Percentiles rank a stretch among this genome's conserved stretches.
These are phyloP conservation scores for Yamadazyma tumulicola DNA, from an alignment of 805 yeast species.

Conservation along the genomic window DNA sequence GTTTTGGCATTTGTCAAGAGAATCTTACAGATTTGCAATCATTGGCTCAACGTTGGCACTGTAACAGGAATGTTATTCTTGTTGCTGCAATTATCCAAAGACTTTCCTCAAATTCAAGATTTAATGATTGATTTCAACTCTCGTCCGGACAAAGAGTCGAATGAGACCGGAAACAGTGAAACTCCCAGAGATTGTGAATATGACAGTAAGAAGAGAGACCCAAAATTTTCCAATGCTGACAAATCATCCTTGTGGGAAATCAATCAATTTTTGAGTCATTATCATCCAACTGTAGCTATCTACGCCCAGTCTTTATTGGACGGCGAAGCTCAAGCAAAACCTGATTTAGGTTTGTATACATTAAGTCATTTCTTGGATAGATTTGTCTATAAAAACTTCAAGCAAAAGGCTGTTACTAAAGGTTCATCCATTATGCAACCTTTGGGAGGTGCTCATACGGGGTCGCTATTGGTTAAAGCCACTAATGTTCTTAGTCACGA, in stretches of 20 bases:
- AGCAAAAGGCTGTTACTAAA: constrained; percentile 65
- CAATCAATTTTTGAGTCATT: constrained; percentile 68
- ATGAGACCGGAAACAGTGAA: constrained; percentile 20
- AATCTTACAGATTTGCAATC: constrained; percentile 76
- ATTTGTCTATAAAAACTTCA: constrained; percentile 91
- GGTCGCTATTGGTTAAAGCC: constrained; percentile 64
- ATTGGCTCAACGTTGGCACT: constrained; percentile 87
- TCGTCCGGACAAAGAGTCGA: constrained; percentile 39
- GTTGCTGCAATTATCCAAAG: constrained; percentile 62
- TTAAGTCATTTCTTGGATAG: constrained; percentile 89
- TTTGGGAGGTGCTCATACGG: constrained; percentile 78
- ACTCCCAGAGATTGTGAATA: constrained; percentile 37
- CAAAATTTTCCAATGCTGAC: constrained; percentile 84
- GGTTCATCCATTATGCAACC: constrained; percentile 98
- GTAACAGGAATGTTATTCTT: constrained; percentile 78
- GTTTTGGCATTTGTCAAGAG: constrained; percentile 89
- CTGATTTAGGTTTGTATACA: constrained; percentile 87
- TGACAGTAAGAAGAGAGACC: constrained; percentile 89
- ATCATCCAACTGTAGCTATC: constrained; percentile 85
- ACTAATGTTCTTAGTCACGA: constrained; percentile 40
- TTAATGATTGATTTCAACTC: constrained; percentile 50
- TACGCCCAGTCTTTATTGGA: constrained; percentile 68
- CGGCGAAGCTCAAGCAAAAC: constrained; percentile 57
- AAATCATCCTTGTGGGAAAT: constrained; percentile 86
- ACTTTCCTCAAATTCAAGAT: constrained; percentile 63